phyloP scores from a whole-genome alignment of 2,329 filamentous ascomycete genomes.

The Aspergillus terreus region DNA sequence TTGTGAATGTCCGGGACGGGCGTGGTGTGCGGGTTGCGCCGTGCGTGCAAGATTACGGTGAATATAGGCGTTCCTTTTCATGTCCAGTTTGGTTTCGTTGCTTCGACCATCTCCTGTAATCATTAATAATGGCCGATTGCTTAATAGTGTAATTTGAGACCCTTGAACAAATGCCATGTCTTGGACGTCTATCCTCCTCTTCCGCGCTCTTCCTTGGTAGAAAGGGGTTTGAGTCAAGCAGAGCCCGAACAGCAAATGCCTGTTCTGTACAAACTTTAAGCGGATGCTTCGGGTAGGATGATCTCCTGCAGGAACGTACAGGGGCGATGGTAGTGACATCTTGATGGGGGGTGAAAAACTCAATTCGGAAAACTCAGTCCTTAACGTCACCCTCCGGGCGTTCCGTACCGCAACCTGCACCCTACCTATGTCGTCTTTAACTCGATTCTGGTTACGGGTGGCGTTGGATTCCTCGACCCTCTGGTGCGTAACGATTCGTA shows the following conservation, averaged over 20 bases:
- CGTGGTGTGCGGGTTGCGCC: too few species aligned
- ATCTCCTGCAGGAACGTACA: neutral
- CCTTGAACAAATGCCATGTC: neutral
- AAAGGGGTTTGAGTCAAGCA: too few species aligned
- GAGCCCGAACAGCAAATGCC: too few species aligned
- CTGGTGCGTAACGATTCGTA: too few species aligned
- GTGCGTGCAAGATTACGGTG: neutral
- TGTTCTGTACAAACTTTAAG: too few species aligned
- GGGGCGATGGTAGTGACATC: neutral
- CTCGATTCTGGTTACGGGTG: too few species aligned
- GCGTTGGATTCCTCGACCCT: too few species aligned
- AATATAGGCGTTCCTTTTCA: neutral
- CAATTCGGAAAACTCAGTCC: neutral
- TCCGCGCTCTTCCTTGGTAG: neutral
- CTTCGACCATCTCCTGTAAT: constrained; percentile 1
- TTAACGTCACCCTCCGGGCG: neutral
- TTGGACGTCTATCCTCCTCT: neutral
- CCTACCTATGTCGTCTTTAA: too few species aligned
- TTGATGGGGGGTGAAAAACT: neutral
- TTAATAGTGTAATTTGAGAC: neutral
- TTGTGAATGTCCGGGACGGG: too few species aligned
- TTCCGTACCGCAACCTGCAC: neutral
- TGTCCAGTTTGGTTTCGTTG: neutral
- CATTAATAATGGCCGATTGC: neutral
- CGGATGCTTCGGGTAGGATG: neutral